These are phyloP conservation scores for Suillus alpinus DNA, from an alignment of 768 basidiomycete species.

Conservation along the genomic window DNA sequence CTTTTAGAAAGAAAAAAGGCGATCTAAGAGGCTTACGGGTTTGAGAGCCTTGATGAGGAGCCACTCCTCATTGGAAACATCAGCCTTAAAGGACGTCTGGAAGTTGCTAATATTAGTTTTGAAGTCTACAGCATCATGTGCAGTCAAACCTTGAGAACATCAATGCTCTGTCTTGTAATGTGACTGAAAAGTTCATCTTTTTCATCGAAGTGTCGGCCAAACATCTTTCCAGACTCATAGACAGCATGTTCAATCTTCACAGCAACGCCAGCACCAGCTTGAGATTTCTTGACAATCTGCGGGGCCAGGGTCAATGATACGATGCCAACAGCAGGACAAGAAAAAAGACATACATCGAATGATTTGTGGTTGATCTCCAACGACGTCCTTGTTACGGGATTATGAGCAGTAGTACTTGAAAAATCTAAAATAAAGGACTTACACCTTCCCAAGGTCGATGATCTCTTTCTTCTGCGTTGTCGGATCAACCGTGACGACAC, in stretches of 20 bases:
- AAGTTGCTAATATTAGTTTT: slow-evolving; percentile 11
- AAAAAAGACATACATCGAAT: slow-evolving; percentile 54
- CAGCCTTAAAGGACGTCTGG: slow-evolving; percentile 81
- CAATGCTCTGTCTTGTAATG: slow-evolving; percentile 90
- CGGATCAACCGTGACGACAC: slow-evolving; percentile 91
- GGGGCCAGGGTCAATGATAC: neutral
- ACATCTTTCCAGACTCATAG: slow-evolving; percentile 93
- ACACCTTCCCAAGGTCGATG: slow-evolving; percentile 94
- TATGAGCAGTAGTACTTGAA: slow-evolving; percentile 6
- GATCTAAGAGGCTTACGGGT: slow-evolving; percentile 44
- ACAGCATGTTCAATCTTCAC: slow-evolving; percentile 98
- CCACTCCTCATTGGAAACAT: slow-evolving; percentile 93
- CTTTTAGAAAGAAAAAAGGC: neutral
- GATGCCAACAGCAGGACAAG: neutral
- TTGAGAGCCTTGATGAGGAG: slow-evolving; percentile 86
- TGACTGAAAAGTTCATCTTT: slow-evolving; percentile 92
- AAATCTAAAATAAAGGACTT: slow-evolving; percentile 26
- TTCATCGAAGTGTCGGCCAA: slow-evolving; percentile 93
- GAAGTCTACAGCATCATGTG: neutral
- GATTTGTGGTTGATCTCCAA: slow-evolving; percentile 97
- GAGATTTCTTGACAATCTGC: slow-evolving; percentile 87
- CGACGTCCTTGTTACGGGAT: slow-evolving; percentile 61
- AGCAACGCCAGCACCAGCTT: slow-evolving; percentile 95
- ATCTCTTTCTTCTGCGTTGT: slow-evolving; percentile 87
- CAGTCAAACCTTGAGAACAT: slow-evolving; percentile 81